Base-by-base conservation (phyloP, 2,329 filamentous ascomycete genomes). In the Fusarium luffae region DNA sequence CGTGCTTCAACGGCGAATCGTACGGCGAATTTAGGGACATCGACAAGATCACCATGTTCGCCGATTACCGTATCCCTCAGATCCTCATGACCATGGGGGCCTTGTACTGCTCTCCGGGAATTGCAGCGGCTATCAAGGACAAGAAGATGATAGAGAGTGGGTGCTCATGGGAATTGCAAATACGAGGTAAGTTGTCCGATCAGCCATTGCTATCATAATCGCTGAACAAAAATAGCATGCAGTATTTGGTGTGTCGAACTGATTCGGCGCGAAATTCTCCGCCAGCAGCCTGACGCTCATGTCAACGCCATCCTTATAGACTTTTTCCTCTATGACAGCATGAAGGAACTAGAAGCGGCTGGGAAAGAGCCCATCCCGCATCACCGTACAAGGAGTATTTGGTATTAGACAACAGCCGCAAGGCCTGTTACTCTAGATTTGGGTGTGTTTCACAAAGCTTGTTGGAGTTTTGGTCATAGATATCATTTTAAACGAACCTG, bases 241-340 rank as follows among this genome's bases (percentile, higher is more conserved):
- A 97, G 93, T 75, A 97, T 99, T 71, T 98, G 95, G 94, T 96
- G 93, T 66, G 92, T 98, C 2, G 96, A 99, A 79, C 82, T 98
- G 68, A 91, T 99, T 69, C 86, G 90, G 55, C 87, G 91, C 34
- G 93, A 98, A 78, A 98, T 99, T 52, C 76, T 90, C 59, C 86
- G 85, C 47, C 80, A 88, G 16, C 89, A 98, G 74, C 92, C 94
- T 2, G 89, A 91, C 12, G 85, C 90, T 2, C 84, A 88, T 54
- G 80, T 91, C 72, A 99, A 99, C 77, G 94, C 96, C 27, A 93
- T 98, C 41, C 80, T 99, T 74, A 96, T 99, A 68, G 96, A 99
- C 80, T 99, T 98, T 81, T 97, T 98, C 79, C 83, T 99, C 58
- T 99, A 99, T 77, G 96, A 99, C 81, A 89, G 92, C 19, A 94